Evolutionary conservation across 495 filamentous ascomycete genomes (phyloP).

Genomic region (Hypoxylon lenormandii): DNA sequence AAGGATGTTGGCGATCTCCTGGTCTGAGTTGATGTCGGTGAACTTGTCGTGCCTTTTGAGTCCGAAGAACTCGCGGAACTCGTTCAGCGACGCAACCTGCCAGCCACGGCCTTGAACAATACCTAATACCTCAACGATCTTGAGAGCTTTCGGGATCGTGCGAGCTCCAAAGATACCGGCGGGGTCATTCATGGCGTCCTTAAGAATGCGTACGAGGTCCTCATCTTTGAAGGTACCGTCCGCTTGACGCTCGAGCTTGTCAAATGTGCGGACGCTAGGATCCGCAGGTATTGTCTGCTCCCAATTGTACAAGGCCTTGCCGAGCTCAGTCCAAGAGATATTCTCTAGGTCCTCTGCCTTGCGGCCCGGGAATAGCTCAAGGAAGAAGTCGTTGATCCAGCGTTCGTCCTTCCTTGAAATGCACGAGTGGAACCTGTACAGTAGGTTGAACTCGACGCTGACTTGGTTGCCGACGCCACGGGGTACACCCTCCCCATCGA

Average conservation of each 20-base stretch:
- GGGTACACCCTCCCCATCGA: slow-evolving; percentile 67
- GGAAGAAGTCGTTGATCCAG: slow-evolving; percentile 73
- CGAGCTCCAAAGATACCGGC: slow-evolving; percentile 71
- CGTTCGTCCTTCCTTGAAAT: slow-evolving; percentile 73
- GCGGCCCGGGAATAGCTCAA: slow-evolving; percentile 67
- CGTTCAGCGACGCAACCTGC: slow-evolving; percentile 81
- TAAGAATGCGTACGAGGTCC: slow-evolving; percentile 71
- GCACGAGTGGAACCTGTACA: slow-evolving; percentile 80
- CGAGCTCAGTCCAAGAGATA: slow-evolving; percentile 66
- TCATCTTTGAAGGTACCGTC: slow-evolving; percentile 70
- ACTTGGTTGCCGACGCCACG: slow-evolving; percentile 79
- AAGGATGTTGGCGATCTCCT: slow-evolving; percentile 76
- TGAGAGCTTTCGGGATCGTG: slow-evolving; percentile 75
- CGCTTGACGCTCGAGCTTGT: slow-evolving; percentile 65
- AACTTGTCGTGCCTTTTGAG: slow-evolving; percentile 76
- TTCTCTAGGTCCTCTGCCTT: slow-evolving; percentile 63
- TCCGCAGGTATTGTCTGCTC: slow-evolving; percentile 65
- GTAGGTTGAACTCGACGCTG: slow-evolving; percentile 78
- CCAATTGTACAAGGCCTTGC: slow-evolving; percentile 64
- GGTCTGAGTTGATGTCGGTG: slow-evolving; percentile 82
- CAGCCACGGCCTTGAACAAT: slow-evolving; percentile 82
- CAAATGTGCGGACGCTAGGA: slow-evolving; percentile 71
- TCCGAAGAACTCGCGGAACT: slow-evolving; percentile 81
- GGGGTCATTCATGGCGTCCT: slow-evolving; percentile 69
- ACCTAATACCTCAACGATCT: slow-evolving; percentile 78